A percentile compares a stretch with the other conserved stretches of the same genome.
Conservation (phyloP, 345 rosid genomes). For the Raphanus sativus region DNA sequence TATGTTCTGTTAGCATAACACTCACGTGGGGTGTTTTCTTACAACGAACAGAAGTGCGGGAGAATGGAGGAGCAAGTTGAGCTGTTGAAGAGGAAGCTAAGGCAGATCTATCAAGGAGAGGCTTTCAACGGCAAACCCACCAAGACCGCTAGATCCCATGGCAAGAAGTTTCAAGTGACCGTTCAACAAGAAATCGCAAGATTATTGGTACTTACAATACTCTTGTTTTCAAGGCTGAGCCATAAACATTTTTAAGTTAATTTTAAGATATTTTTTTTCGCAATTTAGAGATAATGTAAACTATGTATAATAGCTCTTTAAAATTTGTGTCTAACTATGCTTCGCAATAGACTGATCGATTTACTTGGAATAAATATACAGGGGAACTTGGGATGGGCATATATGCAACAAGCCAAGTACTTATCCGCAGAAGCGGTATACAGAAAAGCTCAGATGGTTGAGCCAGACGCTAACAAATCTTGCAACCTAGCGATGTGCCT, state of each 20-base stretch:
- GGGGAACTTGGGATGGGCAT: slow-evolving; percentile 99
- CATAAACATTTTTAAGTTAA: too few relatives aligned
- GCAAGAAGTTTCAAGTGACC: slow-evolving; percentile 91
- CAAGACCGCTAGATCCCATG: slow-evolving; percentile 95
- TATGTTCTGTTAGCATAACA: background rate
- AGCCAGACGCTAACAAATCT: slow-evolving; percentile 89
- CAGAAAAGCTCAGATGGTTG: slow-evolving; percentile 83
- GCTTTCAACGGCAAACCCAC: slow-evolving; percentile 88
- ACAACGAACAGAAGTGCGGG: slow-evolving; percentile 71
- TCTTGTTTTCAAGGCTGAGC: background rate
- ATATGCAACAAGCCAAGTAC: slow-evolving; percentile 86
- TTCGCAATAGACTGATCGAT: background rate
- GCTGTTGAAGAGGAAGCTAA: slow-evolving; percentile 73
- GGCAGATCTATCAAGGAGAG: slow-evolving; percentile 79
- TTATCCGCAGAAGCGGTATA: slow-evolving; percentile 83
- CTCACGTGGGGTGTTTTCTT: background rate
- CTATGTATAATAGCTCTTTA: too few relatives aligned
- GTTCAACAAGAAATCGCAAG: slow-evolving; percentile 85
- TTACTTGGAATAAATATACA: slow-evolving; percentile 12
- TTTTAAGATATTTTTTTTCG: background rate
- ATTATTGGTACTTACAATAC: slow-evolving; percentile 58
- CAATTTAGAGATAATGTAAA: background rate
- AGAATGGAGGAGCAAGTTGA: slow-evolving; percentile 80
- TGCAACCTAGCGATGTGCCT: slow-evolving; percentile 75
- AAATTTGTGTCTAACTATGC: too few relatives aligned